Base-by-base conservation (phyloP, 805 yeast species). In the Metschnikowia lachancei region DNA sequence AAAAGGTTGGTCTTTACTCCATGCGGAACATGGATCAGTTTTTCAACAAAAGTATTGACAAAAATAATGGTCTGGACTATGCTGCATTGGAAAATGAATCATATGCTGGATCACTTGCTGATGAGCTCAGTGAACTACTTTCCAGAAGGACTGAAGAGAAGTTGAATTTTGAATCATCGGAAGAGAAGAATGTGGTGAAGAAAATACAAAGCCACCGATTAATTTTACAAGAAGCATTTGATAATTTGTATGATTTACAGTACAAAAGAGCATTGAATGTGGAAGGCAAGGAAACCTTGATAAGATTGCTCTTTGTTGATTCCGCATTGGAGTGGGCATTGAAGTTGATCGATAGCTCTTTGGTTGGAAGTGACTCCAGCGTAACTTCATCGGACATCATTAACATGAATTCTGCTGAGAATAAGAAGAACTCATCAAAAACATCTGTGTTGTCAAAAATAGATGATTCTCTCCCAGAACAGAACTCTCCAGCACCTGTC, bases 1-100 rank as follows among this genome's bases (percentile, higher is more conserved):
- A 89, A 35, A 78, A 82, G 57, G 78, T 90, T 48, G 94, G 95
- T 1, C 74, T 87, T 36, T 82, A 85, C 55, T 78, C 94, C 39
- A 83, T 91, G 83, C 78, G 85, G 56, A 91, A 91, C 63, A 83
- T 90, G 84, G 89, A 85, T 62, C 55, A 67, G 18, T 71, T 76
- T 43, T 65, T 83, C 45, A 59, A 28, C 69, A 67, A 41, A 62
- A 38, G 24, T 24, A n/a, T 33, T 7, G 66, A 37, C 69, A 75
- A 45, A 68, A 65, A 36, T 63, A 67, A 63, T 64, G 57, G 60
- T 67, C 56, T 9, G 28, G 28, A 63, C 9, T 41, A 19, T 34
- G 43, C 24, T 13, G 10, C 45, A 8, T 13, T 26, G 5, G 24
- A 36, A 11, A 44, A 22, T 13, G 45, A 32, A 2, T 29, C 24